These are phyloP conservation scores for Cylindrodendrum hubeiense DNA, from an alignment of 2,329 filamentous ascomycete species.

Conservation along the genomic window DNA sequence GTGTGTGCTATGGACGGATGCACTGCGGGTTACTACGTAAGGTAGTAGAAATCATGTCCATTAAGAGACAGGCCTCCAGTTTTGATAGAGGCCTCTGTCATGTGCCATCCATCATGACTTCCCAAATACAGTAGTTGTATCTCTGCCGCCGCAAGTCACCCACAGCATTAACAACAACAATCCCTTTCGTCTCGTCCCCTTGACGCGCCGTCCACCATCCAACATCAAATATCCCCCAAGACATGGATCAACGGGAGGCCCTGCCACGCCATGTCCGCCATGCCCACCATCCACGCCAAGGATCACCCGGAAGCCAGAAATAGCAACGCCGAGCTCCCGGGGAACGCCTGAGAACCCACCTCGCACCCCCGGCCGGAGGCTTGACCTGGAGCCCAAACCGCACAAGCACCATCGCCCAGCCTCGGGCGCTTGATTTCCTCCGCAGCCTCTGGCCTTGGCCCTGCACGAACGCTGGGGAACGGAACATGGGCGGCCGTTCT, in stretches of 20 bases:
- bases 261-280: slow-evolving; percentile 9
- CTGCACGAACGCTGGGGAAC: neutral
- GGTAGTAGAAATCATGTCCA: too few relatives aligned
- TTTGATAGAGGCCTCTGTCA: neutral
- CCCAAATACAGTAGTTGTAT: too few relatives aligned
- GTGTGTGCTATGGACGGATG: too few relatives aligned
- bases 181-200: neutral
- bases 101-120: neutral
- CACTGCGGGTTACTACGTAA: too few relatives aligned
- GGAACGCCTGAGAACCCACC: neutral
- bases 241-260: slow-evolving; percentile 1
- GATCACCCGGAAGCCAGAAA: slow-evolving; percentile 27
- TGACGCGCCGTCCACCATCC: neutral
- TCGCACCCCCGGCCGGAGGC: slow-evolving; percentile 14
- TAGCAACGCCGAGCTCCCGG: slow-evolving; percentile 28
- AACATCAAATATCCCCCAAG: slow-evolving; percentile 3
- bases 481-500: neutral
- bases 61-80: neutral
- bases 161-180: neutral
- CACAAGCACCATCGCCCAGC: slow-evolving; percentile 12
- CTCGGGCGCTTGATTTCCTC: neutral
- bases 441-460: neutral
- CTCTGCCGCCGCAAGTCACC: neutral
- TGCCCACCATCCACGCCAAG: slow-evolving; percentile 15
- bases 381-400: slow-evolving; percentile 18